These are phyloP conservation scores for Lactuca sativa DNA, from an alignment of 129 eudicot genomes.

Conservation along the genomic window DNA sequence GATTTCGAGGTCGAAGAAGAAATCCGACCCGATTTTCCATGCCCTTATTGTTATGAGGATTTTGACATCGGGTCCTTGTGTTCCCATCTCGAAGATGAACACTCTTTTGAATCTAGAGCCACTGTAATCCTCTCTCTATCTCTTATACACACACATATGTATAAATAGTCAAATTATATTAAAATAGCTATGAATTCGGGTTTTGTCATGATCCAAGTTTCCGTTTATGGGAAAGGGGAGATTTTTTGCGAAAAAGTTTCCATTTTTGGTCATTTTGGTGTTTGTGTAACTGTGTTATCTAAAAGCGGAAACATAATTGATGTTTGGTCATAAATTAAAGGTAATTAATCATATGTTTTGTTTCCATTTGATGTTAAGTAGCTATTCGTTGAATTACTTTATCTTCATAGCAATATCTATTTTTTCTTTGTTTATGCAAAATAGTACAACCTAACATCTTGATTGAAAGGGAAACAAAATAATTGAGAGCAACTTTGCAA, in stretches of 20 bases:
- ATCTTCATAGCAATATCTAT: not conserved
- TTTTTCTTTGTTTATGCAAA: constrained; percentile 6
- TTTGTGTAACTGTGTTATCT: constrained; percentile 6
- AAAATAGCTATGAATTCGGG: constrained; percentile 17
- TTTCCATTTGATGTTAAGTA: not conserved
- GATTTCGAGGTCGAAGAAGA: constrained; percentile 92
- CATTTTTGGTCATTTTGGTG: constrained; percentile 20
- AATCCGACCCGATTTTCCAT: constrained; percentile 77
- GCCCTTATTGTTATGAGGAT: constrained; percentile 91
- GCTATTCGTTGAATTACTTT: not conserved
- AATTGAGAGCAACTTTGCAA: too few species aligned
- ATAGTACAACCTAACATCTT: not conserved
- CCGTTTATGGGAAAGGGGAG: constrained; percentile 16
- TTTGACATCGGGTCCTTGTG: constrained; percentile 75
- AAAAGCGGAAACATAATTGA: not conserved
- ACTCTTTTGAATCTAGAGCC: constrained; percentile 73
- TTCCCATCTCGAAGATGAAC: constrained; percentile 86
- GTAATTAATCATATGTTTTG: not conserved
- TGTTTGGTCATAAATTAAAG: constrained; percentile 10
- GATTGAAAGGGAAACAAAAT: not conserved
- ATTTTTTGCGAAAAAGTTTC: constrained; percentile 4
- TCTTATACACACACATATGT: constrained; percentile 7
- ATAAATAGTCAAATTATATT: constrained; percentile 13
- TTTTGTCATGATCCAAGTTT: constrained; percentile 20
- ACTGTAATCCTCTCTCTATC: constrained; percentile 48